phyloP scores from a whole-genome alignment of 139 green algal species.

The Microglena sp. region DNA sequence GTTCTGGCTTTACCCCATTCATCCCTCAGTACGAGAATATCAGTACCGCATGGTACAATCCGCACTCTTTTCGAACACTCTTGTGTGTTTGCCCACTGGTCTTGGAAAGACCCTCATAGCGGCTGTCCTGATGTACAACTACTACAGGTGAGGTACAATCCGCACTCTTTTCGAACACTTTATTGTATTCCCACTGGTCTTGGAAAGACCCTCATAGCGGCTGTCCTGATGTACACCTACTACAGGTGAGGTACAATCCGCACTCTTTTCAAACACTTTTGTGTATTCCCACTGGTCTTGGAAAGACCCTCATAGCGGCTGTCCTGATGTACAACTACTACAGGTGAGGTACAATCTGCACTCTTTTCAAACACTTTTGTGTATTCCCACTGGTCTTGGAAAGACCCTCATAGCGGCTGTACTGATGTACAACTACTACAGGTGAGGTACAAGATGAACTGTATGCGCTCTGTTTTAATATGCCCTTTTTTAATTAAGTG shows the following conservation, averaged over 20 bases:
- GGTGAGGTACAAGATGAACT: slow-evolving; percentile 19
- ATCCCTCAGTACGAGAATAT: slow-evolving; percentile 51
- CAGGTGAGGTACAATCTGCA: slow-evolving; percentile 40
- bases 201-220: slow-evolving; percentile 94
- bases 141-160: slow-evolving; percentile 47
- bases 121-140: slow-evolving; percentile 88
- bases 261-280: slow-evolving; percentile 84
- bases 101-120: slow-evolving; percentile 95
- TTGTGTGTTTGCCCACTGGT: slow-evolving; percentile 90
- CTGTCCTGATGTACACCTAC: slow-evolving; percentile 88
- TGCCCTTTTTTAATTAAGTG: neutral
- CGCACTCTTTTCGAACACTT: slow-evolving; percentile 80
- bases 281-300: slow-evolving; percentile 88
- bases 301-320: slow-evolving; percentile 93
- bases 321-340: slow-evolving; percentile 89
- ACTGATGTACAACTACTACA: slow-evolving; percentile 83
- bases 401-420: slow-evolving; percentile 96
- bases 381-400: slow-evolving; percentile 85
- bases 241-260: slow-evolving; percentile 44
- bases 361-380: slow-evolving; percentile 88
- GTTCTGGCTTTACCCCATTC: slow-evolving; percentile 67
- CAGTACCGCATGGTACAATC: slow-evolving; percentile 56
- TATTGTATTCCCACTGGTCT: slow-evolving; percentile 90
- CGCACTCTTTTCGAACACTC: slow-evolving; percentile 80
- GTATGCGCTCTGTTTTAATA: neutral